Percentiles rank a stretch among this genome's conserved stretches.
These are phyloP conservation scores for Oleoguttula mirabilis DNA, from an alignment of 495 filamentous ascomycete genomes.

Conservation along the genomic window DNA sequence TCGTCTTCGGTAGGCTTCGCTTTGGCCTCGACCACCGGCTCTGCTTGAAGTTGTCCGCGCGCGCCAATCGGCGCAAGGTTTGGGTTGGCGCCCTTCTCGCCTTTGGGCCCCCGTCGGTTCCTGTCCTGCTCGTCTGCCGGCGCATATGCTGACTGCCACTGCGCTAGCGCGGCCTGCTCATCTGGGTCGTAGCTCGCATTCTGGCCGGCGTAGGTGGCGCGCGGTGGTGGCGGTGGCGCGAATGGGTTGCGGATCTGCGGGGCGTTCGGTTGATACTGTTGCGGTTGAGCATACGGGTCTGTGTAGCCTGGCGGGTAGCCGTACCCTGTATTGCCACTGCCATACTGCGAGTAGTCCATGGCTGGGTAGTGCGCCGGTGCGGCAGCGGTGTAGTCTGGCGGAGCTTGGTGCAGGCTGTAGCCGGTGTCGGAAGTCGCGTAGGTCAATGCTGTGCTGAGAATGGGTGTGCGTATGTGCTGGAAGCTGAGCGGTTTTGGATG, in stretches of 20 bases:
- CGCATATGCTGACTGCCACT: slow-evolving; percentile 91
- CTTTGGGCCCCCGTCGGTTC: slow-evolving; percentile 24
- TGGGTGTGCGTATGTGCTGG: too few species aligned
- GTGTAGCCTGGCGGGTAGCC: slow-evolving; percentile 12
- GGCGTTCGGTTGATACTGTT: slow-evolving; percentile 38
- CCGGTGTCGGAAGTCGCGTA: too few species aligned
- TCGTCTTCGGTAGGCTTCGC: slow-evolving; percentile 31
- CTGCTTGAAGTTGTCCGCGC: slow-evolving; percentile 28
- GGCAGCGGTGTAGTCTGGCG: too few species aligned
- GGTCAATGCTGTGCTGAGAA: too few species aligned
- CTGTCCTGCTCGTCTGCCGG: slow-evolving; percentile 38
- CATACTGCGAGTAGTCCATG: slow-evolving; percentile 38
- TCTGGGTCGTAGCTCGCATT: slow-evolving; percentile 56
- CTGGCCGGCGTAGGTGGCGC: slow-evolving; percentile 30
- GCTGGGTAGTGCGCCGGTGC: too few species aligned
- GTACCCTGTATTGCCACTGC: slow-evolving; percentile 28
- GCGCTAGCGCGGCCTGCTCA: slow-evolving; percentile 82
- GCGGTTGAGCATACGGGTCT: slow-evolving; percentile 31
- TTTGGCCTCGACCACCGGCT: slow-evolving; percentile 23
- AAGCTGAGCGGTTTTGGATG: too few species aligned
- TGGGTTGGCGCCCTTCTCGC: slow-evolving; percentile 28
- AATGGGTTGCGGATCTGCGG: slow-evolving; percentile 84
- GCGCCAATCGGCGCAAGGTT: slow-evolving; percentile 37
- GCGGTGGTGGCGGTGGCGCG: slow-evolving; percentile 46
- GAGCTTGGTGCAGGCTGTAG: too few species aligned